Conservation (phyloP, 2,329 filamentous ascomycete genomes). For the Hypoxylon sp. region DNA sequence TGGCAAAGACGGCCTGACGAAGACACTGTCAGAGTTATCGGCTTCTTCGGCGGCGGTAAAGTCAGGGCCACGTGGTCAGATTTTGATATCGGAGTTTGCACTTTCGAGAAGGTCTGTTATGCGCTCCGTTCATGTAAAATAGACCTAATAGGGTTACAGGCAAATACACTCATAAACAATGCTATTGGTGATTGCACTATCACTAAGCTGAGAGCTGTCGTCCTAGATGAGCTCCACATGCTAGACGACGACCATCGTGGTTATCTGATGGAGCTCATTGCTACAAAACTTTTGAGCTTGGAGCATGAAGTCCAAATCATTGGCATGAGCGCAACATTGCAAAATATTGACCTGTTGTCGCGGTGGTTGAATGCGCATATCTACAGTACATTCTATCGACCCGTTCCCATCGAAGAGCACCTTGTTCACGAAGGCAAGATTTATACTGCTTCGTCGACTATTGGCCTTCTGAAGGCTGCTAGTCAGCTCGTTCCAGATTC, state of each 20-base stretch:
- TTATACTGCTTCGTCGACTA: slow-evolving; percentile 72
- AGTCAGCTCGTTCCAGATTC: slow-evolving; percentile 60
- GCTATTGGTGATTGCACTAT: slow-evolving; percentile 79
- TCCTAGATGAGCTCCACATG: slow-evolving; percentile 87
- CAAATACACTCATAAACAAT: slow-evolving; percentile 78
- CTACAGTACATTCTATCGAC: slow-evolving; percentile 79
- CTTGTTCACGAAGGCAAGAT: slow-evolving; percentile 78
- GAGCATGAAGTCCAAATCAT: slow-evolving; percentile 77
- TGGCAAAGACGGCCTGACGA: slow-evolving; percentile 69
- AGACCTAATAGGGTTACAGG: slow-evolving; percentile 59
- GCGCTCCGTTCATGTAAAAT: slow-evolving; percentile 7
- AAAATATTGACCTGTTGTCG: slow-evolving; percentile 78
- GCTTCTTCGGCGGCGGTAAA: slow-evolving; percentile 81
- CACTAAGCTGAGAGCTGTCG: slow-evolving; percentile 72
- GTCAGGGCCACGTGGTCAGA: slow-evolving; percentile 76
- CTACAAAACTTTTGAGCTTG: slow-evolving; percentile 78
- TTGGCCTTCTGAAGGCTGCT: slow-evolving; percentile 68
- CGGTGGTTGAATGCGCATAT: slow-evolving; percentile 78
- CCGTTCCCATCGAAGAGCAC: slow-evolving; percentile 81
- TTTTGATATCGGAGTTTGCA: slow-evolving; percentile 83
- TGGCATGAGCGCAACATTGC: slow-evolving; percentile 82
- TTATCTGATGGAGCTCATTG: slow-evolving; percentile 80
- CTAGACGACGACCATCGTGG: slow-evolving; percentile 81
- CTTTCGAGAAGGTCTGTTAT: slow-evolving; percentile 76
- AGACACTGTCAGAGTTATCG: slow-evolving; percentile 73